A percentile compares a stretch with the other conserved stretches of the same genome.
These are phyloP conservation scores for Zanthoxylum bungeanum DNA, from an alignment of 345 rosid genomes.

Conservation along the genomic window DNA sequence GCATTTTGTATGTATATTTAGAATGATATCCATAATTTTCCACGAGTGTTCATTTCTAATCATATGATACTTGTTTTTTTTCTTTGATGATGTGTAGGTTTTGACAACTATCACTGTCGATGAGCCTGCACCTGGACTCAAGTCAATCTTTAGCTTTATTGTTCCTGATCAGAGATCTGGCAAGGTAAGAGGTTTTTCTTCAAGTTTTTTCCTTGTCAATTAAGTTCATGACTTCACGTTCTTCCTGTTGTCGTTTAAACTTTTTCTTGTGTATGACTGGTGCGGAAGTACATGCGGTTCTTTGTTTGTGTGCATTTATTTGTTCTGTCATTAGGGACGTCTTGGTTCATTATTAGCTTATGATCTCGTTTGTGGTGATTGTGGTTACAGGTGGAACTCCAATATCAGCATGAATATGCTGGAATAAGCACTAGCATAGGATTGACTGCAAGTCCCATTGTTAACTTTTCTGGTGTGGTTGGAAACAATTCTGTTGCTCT, in stretches of 20 bases:
- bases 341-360: not conserved
- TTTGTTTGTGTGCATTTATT: not conserved
- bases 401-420: conserved; percentile 85
- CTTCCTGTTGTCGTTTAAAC: not conserved
- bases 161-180: conserved; percentile 96
- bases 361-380: conserved; percentile 13
- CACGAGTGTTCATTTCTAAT: not conserved
- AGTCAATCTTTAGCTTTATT: conserved; percentile 74
- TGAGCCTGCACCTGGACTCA: conserved; percentile 88
- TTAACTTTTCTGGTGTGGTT: conserved; percentile 87
- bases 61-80: not conserved
- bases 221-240: not conserved
- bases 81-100: conserved; percentile 43
- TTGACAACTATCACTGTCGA: conserved; percentile 79
- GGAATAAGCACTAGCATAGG: conserved; percentile 88
- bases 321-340: not conserved
- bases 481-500: conserved; percentile 57
- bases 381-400: conserved; percentile 71
- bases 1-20: not conserved
- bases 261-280: not conserved
- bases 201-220: not conserved
- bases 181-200: conserved; percentile 48
- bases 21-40: not conserved
- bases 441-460: conserved; percentile 72
- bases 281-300: not conserved